These are phyloP conservation scores for Castanea mollissima DNA, from an alignment of 306 rosid species.

Conservation along the genomic window DNA sequence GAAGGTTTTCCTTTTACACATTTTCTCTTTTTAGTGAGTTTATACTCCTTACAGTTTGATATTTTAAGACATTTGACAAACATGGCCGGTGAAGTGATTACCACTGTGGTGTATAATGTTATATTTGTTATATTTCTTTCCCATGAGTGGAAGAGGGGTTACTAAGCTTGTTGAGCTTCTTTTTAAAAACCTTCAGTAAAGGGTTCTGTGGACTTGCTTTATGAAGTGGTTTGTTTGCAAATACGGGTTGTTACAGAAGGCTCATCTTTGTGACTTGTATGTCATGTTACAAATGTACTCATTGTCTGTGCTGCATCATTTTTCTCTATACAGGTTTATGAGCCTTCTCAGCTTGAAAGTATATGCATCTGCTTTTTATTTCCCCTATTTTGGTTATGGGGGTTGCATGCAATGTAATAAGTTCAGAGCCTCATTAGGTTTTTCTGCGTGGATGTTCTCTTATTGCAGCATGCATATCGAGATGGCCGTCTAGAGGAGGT, in stretches of 20 bases:
- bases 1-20: neutral
- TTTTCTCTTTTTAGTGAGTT: neutral
- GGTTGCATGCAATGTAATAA: neutral
- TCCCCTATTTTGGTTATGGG: neutral
- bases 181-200: neutral
- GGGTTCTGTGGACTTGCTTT: neutral
- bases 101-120: neutral
- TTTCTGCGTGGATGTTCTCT: conserved; percentile 23
- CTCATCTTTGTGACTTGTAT: neutral
- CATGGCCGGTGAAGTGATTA: neutral
- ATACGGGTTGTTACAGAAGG: neutral
- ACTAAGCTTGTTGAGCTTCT: neutral
- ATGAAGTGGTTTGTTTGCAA: neutral
- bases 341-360: neutral
- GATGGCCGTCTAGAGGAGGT: conserved; percentile 87
- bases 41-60: neutral
- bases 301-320: neutral
- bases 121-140: neutral
- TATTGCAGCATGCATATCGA: conserved; percentile 78
- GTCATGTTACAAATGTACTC: neutral
- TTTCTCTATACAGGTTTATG: neutral
- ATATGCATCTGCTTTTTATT: neutral
- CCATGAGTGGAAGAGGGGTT: neutral
- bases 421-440: conserved; percentile 9
- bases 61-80: neutral